phyloP scores from a whole-genome alignment of 2,329 filamentous ascomycete species.

The Cercospora janseana region DNA sequence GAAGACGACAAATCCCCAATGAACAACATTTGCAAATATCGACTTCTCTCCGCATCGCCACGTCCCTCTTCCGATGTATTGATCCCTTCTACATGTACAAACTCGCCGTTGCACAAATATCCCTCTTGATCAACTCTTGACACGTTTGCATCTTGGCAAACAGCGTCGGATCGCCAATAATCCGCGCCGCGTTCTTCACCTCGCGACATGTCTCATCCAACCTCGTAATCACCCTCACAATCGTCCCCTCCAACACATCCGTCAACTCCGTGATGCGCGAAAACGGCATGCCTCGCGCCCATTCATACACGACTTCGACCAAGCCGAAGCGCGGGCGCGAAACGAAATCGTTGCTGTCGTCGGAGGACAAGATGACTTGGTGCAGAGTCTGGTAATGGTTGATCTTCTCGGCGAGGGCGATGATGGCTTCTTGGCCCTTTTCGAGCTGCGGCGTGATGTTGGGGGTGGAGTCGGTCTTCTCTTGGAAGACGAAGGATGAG shows the following conservation, averaged over 20 bases:
- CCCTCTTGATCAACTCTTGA: conserved; percentile 96
- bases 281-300: conserved; percentile 97
- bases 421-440: conserved; percentile 77
- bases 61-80: no score
- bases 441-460: conserved; percentile 79
- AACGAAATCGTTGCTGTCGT: conserved; percentile 90
- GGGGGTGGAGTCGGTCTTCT: conserved; percentile 83
- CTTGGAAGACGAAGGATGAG: conserved; percentile 94
- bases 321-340: conserved; percentile 85
- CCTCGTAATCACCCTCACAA: conserved; percentile 89
- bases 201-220: conserved; percentile 95
- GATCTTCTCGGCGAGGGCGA: conserved; percentile 87
- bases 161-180: conserved; percentile 89
- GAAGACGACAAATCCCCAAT: no score
- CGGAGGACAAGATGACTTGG: conserved; percentile 85
- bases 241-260: conserved; percentile 94
- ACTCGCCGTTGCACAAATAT: conserved; percentile 86
- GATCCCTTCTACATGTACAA: conserved; percentile 67
- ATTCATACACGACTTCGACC: conserved; percentile 97
- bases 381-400: conserved; percentile 85
- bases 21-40: no score
- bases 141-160: conserved; percentile 97
- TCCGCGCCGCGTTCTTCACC: conserved; percentile 92
- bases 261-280: conserved; percentile 95
- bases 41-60: no score